Conservation (phyloP, 1,139 yeast genomes). For the Protomyces inouyei region DNA sequence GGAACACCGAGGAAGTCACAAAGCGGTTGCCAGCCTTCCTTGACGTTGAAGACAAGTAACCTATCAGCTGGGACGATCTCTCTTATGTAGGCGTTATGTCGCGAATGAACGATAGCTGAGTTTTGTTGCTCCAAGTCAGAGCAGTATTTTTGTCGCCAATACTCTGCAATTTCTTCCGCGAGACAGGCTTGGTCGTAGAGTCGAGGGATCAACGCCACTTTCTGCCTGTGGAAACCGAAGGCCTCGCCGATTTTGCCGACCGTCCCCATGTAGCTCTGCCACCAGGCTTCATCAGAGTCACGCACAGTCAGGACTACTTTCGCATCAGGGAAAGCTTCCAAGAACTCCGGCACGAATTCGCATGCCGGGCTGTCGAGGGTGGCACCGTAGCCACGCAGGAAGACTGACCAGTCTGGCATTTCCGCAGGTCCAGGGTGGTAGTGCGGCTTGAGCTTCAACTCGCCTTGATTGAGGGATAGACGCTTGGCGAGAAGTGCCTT, state of each 20-base stretch:
- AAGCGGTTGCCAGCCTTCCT: not conserved
- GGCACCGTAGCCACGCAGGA: not conserved
- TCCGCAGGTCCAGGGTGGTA: not conserved
- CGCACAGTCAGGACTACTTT: not conserved
- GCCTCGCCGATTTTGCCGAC: not conserved
- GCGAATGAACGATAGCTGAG: not conserved
- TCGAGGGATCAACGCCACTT: not conserved
- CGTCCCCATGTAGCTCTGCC: not conserved
- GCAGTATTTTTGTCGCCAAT: not conserved
- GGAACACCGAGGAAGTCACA: not conserved
- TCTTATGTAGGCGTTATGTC: not conserved
- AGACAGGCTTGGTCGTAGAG: not conserved
- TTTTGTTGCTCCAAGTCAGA: not conserved
- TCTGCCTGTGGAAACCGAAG: not conserved
- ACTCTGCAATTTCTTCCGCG: not conserved
- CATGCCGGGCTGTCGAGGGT: not conserved
- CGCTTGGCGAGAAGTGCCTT: not conserved
- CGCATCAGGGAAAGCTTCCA: slow-evolving; percentile 1
- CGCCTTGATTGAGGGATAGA: not conserved
- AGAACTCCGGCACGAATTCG: not conserved
- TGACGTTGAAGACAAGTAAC: not conserved
- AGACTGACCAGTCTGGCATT: not conserved
- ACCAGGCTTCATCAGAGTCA: slow-evolving; percentile 1
- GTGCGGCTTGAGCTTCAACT: not conserved
- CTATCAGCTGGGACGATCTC: not conserved